Evolutionary conservation across 2,329 filamentous ascomycete genomes (phyloP), one percentile per base, ranked within the genome.

Genomic region (Trematosphaeria pertusa): DNA sequence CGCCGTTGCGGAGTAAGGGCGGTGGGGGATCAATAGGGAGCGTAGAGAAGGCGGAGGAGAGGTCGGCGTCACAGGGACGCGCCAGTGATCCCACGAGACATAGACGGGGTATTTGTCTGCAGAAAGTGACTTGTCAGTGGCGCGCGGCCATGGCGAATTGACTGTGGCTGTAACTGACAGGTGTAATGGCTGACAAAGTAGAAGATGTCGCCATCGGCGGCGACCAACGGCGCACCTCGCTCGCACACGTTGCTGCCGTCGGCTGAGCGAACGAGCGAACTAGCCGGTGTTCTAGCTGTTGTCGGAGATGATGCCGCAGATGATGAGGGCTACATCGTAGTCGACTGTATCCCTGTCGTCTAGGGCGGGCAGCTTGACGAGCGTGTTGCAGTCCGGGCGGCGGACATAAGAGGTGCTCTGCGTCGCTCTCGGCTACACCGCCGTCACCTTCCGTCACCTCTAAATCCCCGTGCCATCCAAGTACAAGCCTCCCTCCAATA

Each of bases 271-370:
- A 37, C 50, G 42, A 12, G 15, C 31, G 21, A 53, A n/a, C n/a
- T n/a, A 51, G 38, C 48, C 48, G 33, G 50, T 51, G 37, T 35
- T 54, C 50, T 43, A 51, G 50, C 40, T 51, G 24, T 53, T 50
- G 21, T 52, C 36, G 41, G 46, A 44, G 28, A 50, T 52, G 41
- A 52, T 52, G 40, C 49, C 49, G 40, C 46, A 52, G 46, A 52
- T 52, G 24, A 33, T 50, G 33, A 52, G 46, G 39, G 49, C 49
- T 50, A 37, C 39, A 49, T 52, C 32, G 46, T 52, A 49, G 40
- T 52, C 40, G 45, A 49, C 31, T 52, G 40, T 52, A 34, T 51
- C 38, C 34, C 47, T 37, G 11, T 50, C 37, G 37, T 53, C 46
- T 26, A 48, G 38, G 42, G 47, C 14, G 47, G 46, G 45, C 46